A percentile compares a stretch with the other conserved stretches of the same genome.
phyloP scores from a whole-genome alignment of 139 green algal genomes.

The Chlamydomonas incerta region DNA sequence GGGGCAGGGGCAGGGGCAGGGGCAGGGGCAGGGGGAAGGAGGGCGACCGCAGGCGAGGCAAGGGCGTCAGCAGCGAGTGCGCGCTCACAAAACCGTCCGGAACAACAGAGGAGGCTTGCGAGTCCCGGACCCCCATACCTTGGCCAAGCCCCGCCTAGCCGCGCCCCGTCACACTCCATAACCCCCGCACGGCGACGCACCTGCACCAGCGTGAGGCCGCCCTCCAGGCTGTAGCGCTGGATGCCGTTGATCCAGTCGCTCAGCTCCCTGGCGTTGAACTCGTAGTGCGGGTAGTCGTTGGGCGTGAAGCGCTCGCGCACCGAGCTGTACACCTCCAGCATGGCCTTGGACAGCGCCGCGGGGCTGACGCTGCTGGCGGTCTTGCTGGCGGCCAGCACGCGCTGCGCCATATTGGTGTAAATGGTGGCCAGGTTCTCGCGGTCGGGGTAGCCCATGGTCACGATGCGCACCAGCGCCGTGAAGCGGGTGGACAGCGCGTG shows the following conservation, averaged over 20 bases:
- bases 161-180: no score
- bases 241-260: constrained; percentile 67
- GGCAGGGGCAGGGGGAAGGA: background rate
- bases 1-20: no score
- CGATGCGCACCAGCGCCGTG: constrained; percentile 68
- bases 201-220: constrained; percentile 40
- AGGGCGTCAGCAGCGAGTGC: no score
- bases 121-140: no score
- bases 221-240: constrained; percentile 55
- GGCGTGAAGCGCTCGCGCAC: constrained; percentile 58
- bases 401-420: constrained; percentile 53
- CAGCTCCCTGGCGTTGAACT: constrained; percentile 76
- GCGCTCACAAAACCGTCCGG: no score
- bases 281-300: constrained; percentile 72
- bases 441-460: constrained; percentile 63
- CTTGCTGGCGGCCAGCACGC: constrained; percentile 13
- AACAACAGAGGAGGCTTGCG: no score
- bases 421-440: constrained; percentile 63
- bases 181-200: no score
- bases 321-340: constrained; percentile 74
- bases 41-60: no score
- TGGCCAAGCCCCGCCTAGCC: no score
- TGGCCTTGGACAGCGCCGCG: constrained; percentile 56
- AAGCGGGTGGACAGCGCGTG: constrained; percentile 74
- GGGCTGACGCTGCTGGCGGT: constrained; percentile 38